Evolutionary conservation across 352 stramenopile genomes (phyloP).

Genomic region (Thalassiosira hispida): DNA sequence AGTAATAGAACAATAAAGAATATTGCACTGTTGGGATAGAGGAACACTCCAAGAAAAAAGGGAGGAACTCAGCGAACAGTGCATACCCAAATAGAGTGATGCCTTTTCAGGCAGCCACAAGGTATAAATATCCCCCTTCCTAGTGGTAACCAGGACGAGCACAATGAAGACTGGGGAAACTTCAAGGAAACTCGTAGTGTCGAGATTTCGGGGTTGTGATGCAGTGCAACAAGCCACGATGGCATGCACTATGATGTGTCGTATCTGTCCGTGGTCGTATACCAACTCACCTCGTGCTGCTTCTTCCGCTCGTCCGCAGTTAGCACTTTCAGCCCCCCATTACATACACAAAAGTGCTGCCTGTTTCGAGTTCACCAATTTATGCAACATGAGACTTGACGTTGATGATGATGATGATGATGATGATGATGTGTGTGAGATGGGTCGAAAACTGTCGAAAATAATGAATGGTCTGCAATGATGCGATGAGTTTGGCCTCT

Average conservation of each 20-base stretch:
- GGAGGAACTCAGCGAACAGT: constrained; percentile 77
- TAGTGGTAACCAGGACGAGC: constrained; percentile 48
- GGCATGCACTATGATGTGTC: not conserved
- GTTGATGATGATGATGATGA: too few species aligned
- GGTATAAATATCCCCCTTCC: constrained; percentile 57
- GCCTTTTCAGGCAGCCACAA: constrained; percentile 66
- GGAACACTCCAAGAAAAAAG: constrained; percentile 58
- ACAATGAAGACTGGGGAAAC: constrained; percentile 34
- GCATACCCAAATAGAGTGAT: constrained; percentile 38
- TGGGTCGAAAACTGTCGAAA: too few species aligned
- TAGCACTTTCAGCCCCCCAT: too few species aligned
- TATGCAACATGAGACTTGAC: too few species aligned
- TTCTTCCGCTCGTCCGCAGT: constrained; percentile 56
- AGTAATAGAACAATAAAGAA: too few species aligned
- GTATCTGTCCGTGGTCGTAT: too few species aligned
- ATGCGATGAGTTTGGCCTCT: too few species aligned
- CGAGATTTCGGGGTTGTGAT: constrained; percentile 47
- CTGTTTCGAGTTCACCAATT: too few species aligned
- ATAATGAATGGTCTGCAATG: too few species aligned
- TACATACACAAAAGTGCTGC: too few species aligned
- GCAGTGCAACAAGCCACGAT: not conserved
- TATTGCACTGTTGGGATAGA: constrained; percentile 83
- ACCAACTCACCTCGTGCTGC: constrained; percentile 55
- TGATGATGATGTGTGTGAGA: too few species aligned
- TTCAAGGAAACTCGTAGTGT: constrained; percentile 51